Evolutionary conservation across 805 yeast genomes (phyloP).

Genomic region (Myxozyma monticola): DNA sequence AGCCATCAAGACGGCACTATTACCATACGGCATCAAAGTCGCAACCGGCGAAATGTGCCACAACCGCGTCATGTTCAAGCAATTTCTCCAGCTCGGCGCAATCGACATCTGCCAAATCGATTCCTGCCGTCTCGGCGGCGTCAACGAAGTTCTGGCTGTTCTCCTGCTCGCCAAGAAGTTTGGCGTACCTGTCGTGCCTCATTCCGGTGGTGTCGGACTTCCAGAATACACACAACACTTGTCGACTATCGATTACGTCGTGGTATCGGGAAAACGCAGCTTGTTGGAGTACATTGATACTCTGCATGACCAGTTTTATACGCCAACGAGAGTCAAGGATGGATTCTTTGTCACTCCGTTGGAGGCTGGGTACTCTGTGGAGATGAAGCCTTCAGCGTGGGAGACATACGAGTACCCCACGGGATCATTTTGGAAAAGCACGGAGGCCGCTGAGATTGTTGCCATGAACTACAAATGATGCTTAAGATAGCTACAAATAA

Average conservation of each 20-base stretch:
- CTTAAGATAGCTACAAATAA: no score
- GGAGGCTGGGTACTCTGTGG: conserved; percentile 41
- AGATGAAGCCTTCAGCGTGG: conserved; percentile 35
- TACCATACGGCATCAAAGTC: conserved; percentile 38
- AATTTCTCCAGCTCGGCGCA: conserved; percentile 37
- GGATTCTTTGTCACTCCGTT: conserved; percentile 39
- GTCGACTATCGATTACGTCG: conserved; percentile 39
- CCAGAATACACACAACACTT: conserved; percentile 43
- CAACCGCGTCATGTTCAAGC: conserved; percentile 41
- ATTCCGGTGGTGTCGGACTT: conserved; percentile 42
- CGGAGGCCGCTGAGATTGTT: conserved; percentile 10
- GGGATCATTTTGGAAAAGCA: conserved; percentile 39
- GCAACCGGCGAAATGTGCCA: conserved; percentile 44
- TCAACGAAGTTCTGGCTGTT: conserved; percentile 41
- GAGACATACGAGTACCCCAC: conserved; percentile 37
- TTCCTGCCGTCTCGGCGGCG: conserved; percentile 42
- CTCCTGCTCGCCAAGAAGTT: conserved; percentile 40
- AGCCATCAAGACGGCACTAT: conserved; percentile 38
- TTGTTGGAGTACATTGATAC: conserved; percentile 40
- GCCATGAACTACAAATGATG: conserved; percentile 2
- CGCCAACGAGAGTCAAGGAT: conserved; percentile 36
- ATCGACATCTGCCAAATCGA: conserved; percentile 40
- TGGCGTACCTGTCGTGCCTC: conserved; percentile 41
- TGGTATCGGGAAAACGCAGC: conserved; percentile 38
- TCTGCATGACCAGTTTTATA: conserved; percentile 37